Evolutionary conservation across 345 rosid species (phyloP), one percentile per base, ranked within the genome.

Genomic region (Corchorus capsularis): DNA sequence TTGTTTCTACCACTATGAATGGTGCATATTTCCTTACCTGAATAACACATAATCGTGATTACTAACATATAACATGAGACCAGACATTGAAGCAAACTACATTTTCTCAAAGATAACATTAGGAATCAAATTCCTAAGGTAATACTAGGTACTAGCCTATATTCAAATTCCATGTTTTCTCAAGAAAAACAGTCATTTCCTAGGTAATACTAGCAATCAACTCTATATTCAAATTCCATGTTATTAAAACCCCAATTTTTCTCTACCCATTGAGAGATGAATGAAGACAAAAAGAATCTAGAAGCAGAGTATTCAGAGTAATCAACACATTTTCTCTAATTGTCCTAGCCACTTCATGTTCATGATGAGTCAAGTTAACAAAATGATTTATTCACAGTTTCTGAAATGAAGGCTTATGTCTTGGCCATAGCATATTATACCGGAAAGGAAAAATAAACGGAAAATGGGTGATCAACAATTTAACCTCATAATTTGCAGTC

Each of bases 401-500:
- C 13, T 20, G 5, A 35, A 34, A 5, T 3, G 6, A 11, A 63
- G 27, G 68, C 49, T 63, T 39, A 63, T 63, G 35, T 9, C 37
- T 59, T 56, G 11, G 32, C 4, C 61, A 55, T 59, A 22, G 37
- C 37, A 11, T 11, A 5, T 59, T 11, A 5, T 59, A 22, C 8
- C 63, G 46, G 14, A 63, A n/a, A 63, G 20, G 19, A 56, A 56
- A 56, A 35, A 4, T 1, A 62, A 37, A 9, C 7, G 13, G 16
- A 66, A n/a, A 20, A n/a, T 39, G 43, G 43, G 43, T 3, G 32
- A 13, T 2, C 8, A 12, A 37, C 4, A 45, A 2, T 37, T 10
- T 13, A 20, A 95, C 97, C 97, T 95, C 96, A 80, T 91, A 93
- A 73, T 79, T 79, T 80, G 92, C 82, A 50, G 89, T 88, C 83